phyloP scores from a whole-genome alignment of 2,329 filamentous ascomycete genomes.

The Pseudohalonectria lignicola region DNA sequence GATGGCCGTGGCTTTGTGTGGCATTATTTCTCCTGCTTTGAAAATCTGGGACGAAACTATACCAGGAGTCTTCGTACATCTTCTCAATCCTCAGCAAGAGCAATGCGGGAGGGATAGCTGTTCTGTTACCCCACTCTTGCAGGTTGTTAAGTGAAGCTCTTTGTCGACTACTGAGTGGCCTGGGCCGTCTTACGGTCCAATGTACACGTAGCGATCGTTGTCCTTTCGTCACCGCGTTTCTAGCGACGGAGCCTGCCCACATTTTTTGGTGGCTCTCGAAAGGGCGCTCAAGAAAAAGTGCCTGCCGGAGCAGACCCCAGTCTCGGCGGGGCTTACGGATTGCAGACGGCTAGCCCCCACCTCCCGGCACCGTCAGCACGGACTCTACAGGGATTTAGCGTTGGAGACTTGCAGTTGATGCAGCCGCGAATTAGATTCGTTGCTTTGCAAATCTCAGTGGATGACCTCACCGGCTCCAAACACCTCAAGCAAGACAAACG shows the following conservation, averaged over 20 bases:
- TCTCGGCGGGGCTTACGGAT: no score
- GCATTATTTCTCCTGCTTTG: slow-evolving; percentile 34
- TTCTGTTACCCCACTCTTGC: background rate
- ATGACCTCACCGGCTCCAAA: background rate
- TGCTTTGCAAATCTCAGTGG: background rate
- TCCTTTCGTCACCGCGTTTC: background rate
- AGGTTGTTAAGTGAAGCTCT: background rate
- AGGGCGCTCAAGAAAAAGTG: no score
- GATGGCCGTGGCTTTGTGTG: slow-evolving; percentile 40
- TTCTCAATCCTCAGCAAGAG: no score
- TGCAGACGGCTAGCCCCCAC: no score
- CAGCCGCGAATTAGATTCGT: background rate
- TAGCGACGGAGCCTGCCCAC: background rate
- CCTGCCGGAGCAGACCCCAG: no score
- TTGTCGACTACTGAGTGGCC: background rate
- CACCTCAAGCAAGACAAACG: no score
- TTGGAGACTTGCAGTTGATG: no score
- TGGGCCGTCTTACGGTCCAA: background rate
- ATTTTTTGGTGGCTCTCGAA: no score
- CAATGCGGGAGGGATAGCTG: no score
- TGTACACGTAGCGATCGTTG: background rate
- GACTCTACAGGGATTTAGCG: no score
- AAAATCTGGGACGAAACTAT: slow-evolving; percentile 60
- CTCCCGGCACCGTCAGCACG: no score
- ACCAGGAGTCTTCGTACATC: slow-evolving; percentile 82